A percentile compares a stretch with the other conserved stretches of the same genome.
phyloP scores from a whole-genome alignment of 768 basidiomycete genomes.

The Naematelia aurantialba region DNA sequence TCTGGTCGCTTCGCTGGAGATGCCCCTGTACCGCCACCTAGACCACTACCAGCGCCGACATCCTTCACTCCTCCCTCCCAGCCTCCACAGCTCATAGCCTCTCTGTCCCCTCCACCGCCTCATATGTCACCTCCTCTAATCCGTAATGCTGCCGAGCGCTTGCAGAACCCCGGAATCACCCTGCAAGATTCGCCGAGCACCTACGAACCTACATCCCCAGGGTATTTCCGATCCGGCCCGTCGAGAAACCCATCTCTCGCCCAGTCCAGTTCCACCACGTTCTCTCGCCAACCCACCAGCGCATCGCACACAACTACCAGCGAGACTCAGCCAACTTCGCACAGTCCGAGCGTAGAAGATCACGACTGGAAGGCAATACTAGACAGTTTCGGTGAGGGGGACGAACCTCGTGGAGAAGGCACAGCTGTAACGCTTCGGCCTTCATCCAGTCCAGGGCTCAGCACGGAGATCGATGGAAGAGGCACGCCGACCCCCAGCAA shows the following conservation, averaged over 20 bases:
- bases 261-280: background rate
- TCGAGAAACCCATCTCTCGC: background rate
- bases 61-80: background rate
- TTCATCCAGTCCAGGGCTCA: slow-evolving; percentile 6
- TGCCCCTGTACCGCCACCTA: slow-evolving; percentile 2
- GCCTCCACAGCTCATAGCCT: background rate
- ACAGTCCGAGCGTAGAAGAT: background rate
- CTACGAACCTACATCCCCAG: background rate
- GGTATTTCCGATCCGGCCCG: background rate
- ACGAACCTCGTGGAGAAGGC: slow-evolving; percentile 6
- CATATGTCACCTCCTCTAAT: background rate
- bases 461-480: slow-evolving; percentile 14
- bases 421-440: slow-evolving; percentile 10
- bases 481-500: slow-evolving; percentile 25
- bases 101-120: background rate
- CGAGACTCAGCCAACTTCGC: background rate
- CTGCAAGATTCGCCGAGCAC: background rate
- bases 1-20: background rate
- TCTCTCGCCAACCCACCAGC: background rate
- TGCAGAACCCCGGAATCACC: background rate
- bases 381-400: background rate
- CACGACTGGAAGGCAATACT: background rate
- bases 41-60: background rate
- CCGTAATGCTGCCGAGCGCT: background rate
- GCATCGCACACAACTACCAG: background rate